Percentiles rank a stretch among this genome's conserved stretches.
Evolutionary conservation across 2,329 filamentous ascomycete species (phyloP).

Genomic region (Diaporthe aspalathi): DNA sequence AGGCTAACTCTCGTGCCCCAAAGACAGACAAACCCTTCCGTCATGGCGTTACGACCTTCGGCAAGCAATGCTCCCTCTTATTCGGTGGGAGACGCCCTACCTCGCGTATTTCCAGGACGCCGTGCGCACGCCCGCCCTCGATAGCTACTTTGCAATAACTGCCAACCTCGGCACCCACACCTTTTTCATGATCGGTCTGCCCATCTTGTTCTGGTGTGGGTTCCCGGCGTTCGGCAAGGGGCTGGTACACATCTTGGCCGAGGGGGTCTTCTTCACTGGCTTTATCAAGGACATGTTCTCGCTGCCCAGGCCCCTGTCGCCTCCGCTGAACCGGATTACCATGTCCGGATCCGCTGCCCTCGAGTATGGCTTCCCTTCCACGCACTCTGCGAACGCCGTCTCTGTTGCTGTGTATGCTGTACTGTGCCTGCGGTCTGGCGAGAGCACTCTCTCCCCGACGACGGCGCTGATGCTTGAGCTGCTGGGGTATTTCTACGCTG

Average conservation of each 20-base stretch:
- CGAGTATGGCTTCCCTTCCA: slow-evolving; percentile 97
- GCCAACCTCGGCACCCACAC: slow-evolving; percentile 98
- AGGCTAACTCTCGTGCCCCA: slow-evolving; percentile 34
- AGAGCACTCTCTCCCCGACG: slow-evolving; percentile 69
- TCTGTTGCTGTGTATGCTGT: slow-evolving; percentile 91
- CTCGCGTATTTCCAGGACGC: slow-evolving; percentile 86
- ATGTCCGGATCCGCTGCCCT: slow-evolving; percentile 96
- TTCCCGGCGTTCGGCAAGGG: slow-evolving; percentile 86
- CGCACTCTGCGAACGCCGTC: slow-evolving; percentile 95
- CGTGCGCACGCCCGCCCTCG: slow-evolving; percentile 84
- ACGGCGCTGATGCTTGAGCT: slow-evolving; percentile 73
- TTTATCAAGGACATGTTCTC: slow-evolving; percentile 96
- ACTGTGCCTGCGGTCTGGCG: slow-evolving; percentile 73
- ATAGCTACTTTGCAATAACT: slow-evolving; percentile 96
- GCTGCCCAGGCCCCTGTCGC: slow-evolving; percentile 89
- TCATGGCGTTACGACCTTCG: slow-evolving; percentile 89
- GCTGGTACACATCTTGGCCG: slow-evolving; percentile 79
- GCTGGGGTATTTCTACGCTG: slow-evolving; percentile 84
- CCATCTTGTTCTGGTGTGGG: slow-evolving; percentile 97
- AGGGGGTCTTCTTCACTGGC: slow-evolving; percentile 87
- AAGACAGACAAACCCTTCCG: slow-evolving; percentile 86
- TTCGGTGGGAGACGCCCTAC: slow-evolving; percentile 95
- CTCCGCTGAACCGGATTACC: slow-evolving; percentile 91
- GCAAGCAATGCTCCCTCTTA: slow-evolving; percentile 83
- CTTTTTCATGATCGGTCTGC: slow-evolving; percentile 96